Conservation (phyloP, 345 rosid species). For the Brassica napus region DNA sequence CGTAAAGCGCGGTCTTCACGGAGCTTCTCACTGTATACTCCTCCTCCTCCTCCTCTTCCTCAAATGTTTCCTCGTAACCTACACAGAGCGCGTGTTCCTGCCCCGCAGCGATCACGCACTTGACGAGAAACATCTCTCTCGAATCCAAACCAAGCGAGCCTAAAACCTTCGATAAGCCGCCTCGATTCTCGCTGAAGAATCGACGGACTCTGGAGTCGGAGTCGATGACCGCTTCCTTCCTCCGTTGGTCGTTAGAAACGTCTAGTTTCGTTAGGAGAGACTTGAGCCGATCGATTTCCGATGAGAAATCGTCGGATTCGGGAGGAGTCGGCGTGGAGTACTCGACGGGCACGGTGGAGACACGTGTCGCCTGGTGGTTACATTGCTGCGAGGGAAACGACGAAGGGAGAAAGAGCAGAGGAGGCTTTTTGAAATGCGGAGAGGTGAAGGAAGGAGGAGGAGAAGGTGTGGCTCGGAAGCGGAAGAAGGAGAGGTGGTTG, state of each 20-base stretch:
- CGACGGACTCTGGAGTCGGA: constrained; percentile 55
- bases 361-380: constrained; percentile 43
- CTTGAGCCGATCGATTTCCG: constrained; percentile 68
- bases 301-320: constrained; percentile 57
- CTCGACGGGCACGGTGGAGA: constrained; percentile 69
- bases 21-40: constrained; percentile 47
- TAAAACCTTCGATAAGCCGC: constrained; percentile 45
- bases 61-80: constrained; percentile 41
- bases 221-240: constrained; percentile 49
- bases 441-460: constrained; percentile 25
- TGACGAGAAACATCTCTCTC: constrained; percentile 55
- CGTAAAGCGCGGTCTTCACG: constrained; percentile 65
- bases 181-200: constrained; percentile 43
- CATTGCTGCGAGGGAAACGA: constrained; percentile 28
- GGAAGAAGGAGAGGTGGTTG: constrained; percentile 36
- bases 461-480: constrained; percentile 31
- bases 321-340: constrained; percentile 63
- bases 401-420: constrained; percentile 38
- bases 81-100: constrained; percentile 69
- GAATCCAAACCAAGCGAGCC: constrained; percentile 45
- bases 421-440: constrained; percentile 38
- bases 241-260: constrained; percentile 35
- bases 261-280: constrained; percentile 56
- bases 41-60: too few relatives aligned
- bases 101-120: constrained; percentile 82